phyloP scores from a whole-genome alignment of 1,284 basidiomycete genomes.

The Coniophora puteana region DNA sequence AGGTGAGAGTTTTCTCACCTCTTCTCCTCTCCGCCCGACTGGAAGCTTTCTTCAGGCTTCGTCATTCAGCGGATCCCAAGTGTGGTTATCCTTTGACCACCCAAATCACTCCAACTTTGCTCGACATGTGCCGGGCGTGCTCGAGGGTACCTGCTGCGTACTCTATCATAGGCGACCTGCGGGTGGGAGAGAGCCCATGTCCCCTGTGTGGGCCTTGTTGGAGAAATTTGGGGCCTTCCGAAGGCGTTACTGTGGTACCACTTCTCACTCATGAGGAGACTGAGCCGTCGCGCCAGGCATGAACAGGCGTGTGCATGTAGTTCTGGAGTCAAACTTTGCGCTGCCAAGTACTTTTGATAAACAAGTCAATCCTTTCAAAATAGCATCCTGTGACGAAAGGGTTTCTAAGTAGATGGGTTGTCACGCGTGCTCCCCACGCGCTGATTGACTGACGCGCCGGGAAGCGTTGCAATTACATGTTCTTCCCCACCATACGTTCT shows the following conservation, averaged over 20 bases:
- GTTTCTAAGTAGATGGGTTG: too few relatives aligned
- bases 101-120: slow-evolving; percentile 56
- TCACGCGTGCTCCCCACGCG: too few relatives aligned
- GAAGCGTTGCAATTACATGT: too few relatives aligned
- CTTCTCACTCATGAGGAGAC: slow-evolving; percentile 41
- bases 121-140: slow-evolving; percentile 66
- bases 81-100: slow-evolving; percentile 63
- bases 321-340: too few relatives aligned
- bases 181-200: slow-evolving; percentile 74
- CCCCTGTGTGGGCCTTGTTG: slow-evolving; percentile 70
- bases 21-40: slow-evolving; percentile 3
- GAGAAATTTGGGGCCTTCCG: slow-evolving; percentile 58
- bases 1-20: slow-evolving; percentile 40
- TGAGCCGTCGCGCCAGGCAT: not conserved
- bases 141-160: slow-evolving; percentile 63
- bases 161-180: slow-evolving; percentile 63
- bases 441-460: too few relatives aligned
- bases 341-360: too few relatives aligned
- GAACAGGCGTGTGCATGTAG: not conserved
- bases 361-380: too few relatives aligned
- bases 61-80: slow-evolving; percentile 50
- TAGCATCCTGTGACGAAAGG: too few relatives aligned
- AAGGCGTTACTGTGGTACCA: slow-evolving; percentile 45
- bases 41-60: slow-evolving; percentile 38
- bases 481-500: too few relatives aligned